A percentile compares a stretch with the other conserved stretches of the same genome.
These are phyloP conservation scores for Ustilago lituana DNA, from an alignment of 1,284 basidiomycete genomes.

Conservation along the genomic window DNA sequence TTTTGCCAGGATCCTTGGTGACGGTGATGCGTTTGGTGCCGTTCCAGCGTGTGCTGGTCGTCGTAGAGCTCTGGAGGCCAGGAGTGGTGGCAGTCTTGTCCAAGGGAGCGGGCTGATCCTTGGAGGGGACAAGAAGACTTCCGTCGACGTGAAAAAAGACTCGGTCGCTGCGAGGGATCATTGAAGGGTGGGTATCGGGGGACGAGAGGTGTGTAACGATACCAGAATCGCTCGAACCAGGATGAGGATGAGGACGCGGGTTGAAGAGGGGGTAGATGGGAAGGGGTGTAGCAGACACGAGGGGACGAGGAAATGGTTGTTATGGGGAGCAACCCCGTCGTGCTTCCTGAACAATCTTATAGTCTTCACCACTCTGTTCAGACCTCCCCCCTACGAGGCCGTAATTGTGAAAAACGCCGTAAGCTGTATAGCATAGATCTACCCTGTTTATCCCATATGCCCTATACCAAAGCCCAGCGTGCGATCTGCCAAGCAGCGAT, in stretches of 20 bases:
- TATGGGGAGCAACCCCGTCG: too few relatives aligned
- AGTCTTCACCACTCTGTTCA: too few relatives aligned
- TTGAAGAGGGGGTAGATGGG: too few relatives aligned
- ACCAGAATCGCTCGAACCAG: not conserved
- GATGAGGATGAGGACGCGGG: too few relatives aligned
- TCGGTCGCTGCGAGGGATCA: slow-evolving; percentile 32
- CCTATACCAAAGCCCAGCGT: not conserved
- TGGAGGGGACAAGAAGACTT: slow-evolving; percentile 2
- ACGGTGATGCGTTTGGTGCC: slow-evolving; percentile 9
- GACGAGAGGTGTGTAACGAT: too few relatives aligned
- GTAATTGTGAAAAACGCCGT: not conserved
- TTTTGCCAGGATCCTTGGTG: slow-evolving; percentile 16
- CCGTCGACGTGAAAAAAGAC: slow-evolving; percentile 17
- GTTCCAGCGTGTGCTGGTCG: not conserved
- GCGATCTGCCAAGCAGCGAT: slow-evolving; percentile 24
- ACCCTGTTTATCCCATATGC: slow-evolving; percentile 22
- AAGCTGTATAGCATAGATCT: slow-evolving; percentile 2
- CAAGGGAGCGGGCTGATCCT: not conserved
- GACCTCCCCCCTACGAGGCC: too few relatives aligned
- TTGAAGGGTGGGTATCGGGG: too few relatives aligned
- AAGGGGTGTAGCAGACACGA: too few relatives aligned
- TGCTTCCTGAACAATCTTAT: too few relatives aligned
- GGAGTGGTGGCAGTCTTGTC: not conserved
- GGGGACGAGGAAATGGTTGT: too few relatives aligned
- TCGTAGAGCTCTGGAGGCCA: not conserved